phyloP scores from a whole-genome alignment of 257 asterid species.

The Nicotiana knightiana region DNA sequence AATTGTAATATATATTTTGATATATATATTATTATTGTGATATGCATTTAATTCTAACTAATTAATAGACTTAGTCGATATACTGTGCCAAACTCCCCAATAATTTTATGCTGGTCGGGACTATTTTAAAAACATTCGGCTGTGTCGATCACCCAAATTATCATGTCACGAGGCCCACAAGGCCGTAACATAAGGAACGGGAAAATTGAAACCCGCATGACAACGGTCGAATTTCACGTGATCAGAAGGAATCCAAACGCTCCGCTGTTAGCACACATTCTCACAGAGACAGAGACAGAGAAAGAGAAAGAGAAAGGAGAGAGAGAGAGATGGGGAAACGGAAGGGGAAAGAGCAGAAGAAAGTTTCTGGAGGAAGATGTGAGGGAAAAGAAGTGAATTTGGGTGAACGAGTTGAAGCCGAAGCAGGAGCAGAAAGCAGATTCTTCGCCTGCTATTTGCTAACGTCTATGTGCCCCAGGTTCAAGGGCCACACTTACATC shows the following conservation, averaged over 20 bases:
- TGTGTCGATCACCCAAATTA: background rate
- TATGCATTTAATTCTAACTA: too few species aligned
- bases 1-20: too few species aligned
- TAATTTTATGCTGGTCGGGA: too few species aligned
- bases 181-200: background rate
- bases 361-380: background rate
- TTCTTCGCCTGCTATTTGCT: slow-evolving; percentile 80
- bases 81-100: too few species aligned
- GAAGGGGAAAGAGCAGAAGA: slow-evolving; percentile 19
- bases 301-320: background rate
- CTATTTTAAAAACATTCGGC: too few species aligned
- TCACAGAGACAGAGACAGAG: background rate
- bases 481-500: slow-evolving; percentile 81
- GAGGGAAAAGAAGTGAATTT: background rate
- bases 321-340: slow-evolving; percentile 40
- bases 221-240: slow-evolving; percentile 49
- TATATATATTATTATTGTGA: too few species aligned
- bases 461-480: slow-evolving; percentile 78
- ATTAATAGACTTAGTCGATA: too few species aligned
- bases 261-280: background rate
- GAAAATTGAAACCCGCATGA: background rate
- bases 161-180: background rate
- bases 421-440: slow-evolving; percentile 14
- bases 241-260: background rate
- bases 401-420: background rate